These are phyloP conservation scores for Heritiera littoralis DNA, from an alignment of 345 rosid species.

Conservation along the genomic window DNA sequence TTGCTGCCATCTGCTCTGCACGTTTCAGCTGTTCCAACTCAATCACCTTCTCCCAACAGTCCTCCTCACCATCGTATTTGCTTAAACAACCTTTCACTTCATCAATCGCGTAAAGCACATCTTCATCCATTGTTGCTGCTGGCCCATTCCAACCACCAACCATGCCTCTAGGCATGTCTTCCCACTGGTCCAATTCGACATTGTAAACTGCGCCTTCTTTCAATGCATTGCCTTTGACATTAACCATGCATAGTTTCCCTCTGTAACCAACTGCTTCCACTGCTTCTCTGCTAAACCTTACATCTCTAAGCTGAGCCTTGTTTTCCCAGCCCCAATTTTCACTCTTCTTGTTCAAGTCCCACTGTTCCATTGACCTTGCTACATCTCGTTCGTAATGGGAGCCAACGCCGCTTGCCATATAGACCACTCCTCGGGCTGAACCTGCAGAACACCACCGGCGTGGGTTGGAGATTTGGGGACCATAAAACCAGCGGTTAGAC, in stretches of 20 bases:
- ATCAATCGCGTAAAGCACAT: constrained; percentile 47
- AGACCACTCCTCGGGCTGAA: constrained; percentile 32
- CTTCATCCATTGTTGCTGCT: constrained; percentile 44
- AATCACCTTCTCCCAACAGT: constrained; percentile 39
- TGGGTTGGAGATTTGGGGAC: constrained; percentile 40
- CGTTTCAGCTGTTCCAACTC: constrained; percentile 40
- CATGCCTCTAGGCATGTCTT: constrained; percentile 50
- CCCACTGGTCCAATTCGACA: constrained; percentile 37
- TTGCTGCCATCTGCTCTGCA: constrained; percentile 45
- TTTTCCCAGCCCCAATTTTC: constrained; percentile 39
- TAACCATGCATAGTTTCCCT: constrained; percentile 53
- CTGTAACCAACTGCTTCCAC: constrained; percentile 48
- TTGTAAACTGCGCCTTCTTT: constrained; percentile 51
- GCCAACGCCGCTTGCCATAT: constrained; percentile 47
- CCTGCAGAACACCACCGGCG: constrained; percentile 59
- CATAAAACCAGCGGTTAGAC: constrained; percentile 33
- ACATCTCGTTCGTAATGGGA: constrained; percentile 31
- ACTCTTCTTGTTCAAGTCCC: constrained; percentile 26
- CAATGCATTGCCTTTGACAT: constrained; percentile 47
- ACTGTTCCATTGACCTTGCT: constrained; percentile 45
- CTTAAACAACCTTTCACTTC: constrained; percentile 39
- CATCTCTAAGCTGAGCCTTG: constrained; percentile 39
- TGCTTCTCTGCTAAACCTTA: constrained; percentile 54
- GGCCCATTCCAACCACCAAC: constrained; percentile 56
- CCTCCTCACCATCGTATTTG: constrained; percentile 35